Base-by-base conservation (phyloP, 2,329 filamentous ascomycete species). In the Fusarium armeniacum region DNA sequence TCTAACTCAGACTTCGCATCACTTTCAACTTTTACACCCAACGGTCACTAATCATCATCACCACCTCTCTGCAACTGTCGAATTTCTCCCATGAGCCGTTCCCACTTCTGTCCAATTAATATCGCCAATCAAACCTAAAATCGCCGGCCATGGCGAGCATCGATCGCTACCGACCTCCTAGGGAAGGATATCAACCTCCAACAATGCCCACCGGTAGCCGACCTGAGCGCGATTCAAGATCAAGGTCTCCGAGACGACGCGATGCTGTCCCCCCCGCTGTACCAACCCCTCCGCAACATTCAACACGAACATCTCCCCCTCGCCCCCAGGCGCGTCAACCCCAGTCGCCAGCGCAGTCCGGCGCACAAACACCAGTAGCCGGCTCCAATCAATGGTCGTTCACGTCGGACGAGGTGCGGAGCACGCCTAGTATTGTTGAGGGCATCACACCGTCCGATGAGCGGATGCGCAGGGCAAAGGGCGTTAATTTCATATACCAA, bases 401-500 rank as follows among this genome's bases (percentile, higher is more conserved):
- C 78, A 93, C 91, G 16, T 86, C 92, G 46, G 90, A 93, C 49
- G 96, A 99, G 81, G 86, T 97, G 28, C 82, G 88, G 55, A 92
- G 91, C 76, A 92, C 93, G 9, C 96, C 96, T 1, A 96, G 93
- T 54, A 90, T 97, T 62, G 81, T 94, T 16, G 93, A 97, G 72
- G 95, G 95, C 24, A 88, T 98, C 77, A 79, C 89, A 11, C 85
- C 90, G 5, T 87, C 90, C 32, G 90, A 96, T 76, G 96, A 98
- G 82, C 87, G 93, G 67, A 86, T 91, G 70, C 86, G 92, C 62
- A 89, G 96, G 58, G 91, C 92, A 65, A 98, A 98, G 79, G 95
- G 96, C 47, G 91, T 98, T 77, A 97, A 97, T 79, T 99, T 99
- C 81, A 97, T 99, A 75, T 91, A 93, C 68, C 94, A 98, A 79